These are phyloP conservation scores for Trichothecium sympodiale DNA, from an alignment of 2,329 filamentous ascomycete genomes.

Conservation along the genomic window DNA sequence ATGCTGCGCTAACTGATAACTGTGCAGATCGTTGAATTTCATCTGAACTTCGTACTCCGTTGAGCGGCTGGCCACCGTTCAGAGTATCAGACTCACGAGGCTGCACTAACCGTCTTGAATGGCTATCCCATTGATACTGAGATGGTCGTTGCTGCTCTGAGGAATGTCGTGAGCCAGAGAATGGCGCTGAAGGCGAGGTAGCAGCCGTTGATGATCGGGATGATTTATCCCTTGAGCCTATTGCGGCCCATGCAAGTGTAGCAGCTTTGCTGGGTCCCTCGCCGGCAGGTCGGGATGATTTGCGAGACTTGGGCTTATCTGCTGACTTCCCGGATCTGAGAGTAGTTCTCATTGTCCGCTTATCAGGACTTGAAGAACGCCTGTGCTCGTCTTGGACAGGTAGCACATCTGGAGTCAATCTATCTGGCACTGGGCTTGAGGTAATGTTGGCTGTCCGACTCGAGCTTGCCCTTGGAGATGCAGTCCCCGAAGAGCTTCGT, in stretches of 20 bases:
- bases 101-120: constrained; percentile 38
- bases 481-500: constrained; percentile 39
- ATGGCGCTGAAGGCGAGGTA: constrained; percentile 6
- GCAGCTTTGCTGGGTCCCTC: constrained; percentile 54
- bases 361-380: constrained; percentile 47
- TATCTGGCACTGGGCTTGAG: too few species aligned
- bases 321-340: constrained; percentile 36
- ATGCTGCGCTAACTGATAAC: constrained; percentile 44
- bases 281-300: constrained; percentile 27
- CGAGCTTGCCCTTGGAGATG: too few species aligned
- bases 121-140: constrained; percentile 40
- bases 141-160: constrained; percentile 22
- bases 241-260: constrained; percentile 47
- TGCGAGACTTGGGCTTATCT: constrained; percentile 29
- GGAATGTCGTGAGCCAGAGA: constrained; percentile 11
- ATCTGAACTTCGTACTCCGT: constrained; percentile 23
- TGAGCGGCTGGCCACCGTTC: constrained; percentile 16
- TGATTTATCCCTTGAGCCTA: constrained; percentile 27
- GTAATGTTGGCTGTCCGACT: too few species aligned
- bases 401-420: background rate
- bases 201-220: background rate
- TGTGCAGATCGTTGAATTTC: constrained; percentile 32
- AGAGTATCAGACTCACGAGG: constrained; percentile 21
- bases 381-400: constrained; percentile 12
- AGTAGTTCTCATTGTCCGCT: constrained; percentile 51